These are phyloP conservation scores for Exophiala alcalophila DNA, from an alignment of 2,329 filamentous ascomycete species.

Conservation along the genomic window DNA sequence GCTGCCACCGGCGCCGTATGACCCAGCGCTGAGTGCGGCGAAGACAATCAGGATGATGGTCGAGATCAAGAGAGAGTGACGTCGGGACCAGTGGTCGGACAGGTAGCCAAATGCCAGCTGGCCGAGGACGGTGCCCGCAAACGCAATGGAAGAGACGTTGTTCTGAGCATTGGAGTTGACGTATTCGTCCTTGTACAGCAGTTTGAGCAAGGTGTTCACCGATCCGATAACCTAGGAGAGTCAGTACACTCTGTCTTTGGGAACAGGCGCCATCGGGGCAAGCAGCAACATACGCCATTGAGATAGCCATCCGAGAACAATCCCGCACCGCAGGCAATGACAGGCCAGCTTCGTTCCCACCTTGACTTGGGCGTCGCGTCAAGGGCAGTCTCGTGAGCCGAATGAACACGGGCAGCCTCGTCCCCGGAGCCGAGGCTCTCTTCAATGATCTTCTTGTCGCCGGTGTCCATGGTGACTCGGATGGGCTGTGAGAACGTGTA, in stretches of 20 bases:
- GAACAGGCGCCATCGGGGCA: no score
- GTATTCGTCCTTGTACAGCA: conserved; percentile 69
- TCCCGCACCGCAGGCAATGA: conserved; percentile 84
- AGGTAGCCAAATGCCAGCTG: conserved; percentile 74
- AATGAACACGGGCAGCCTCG: conserved; percentile 13
- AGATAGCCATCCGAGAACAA: conserved; percentile 91
- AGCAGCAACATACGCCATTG: conserved; percentile 77
- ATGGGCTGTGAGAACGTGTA: background rate
- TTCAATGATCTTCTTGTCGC: conserved; percentile 16
- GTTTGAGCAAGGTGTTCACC: conserved; percentile 71
- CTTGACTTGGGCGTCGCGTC: conserved; percentile 36
- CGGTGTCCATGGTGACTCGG: conserved; percentile 7
- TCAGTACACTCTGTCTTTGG: no score
- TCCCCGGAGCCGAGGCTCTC: conserved; percentile 8
- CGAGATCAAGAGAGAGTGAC: conserved; percentile 74
- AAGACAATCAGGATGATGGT: conserved; percentile 84
- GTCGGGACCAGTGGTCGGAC: conserved; percentile 80
- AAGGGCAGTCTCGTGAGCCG: conserved; percentile 18
- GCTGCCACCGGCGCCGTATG: conserved; percentile 70
- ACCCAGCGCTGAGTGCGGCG: conserved; percentile 71
- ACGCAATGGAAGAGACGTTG: conserved; percentile 78
- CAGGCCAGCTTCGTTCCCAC: conserved; percentile 63
- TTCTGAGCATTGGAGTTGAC: conserved; percentile 64
- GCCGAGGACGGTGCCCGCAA: conserved; percentile 80
- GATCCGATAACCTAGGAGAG: conserved; percentile 90